Conservation (phyloP, 164 flowering plant genomes). For the Akebia trifoliata region DNA sequence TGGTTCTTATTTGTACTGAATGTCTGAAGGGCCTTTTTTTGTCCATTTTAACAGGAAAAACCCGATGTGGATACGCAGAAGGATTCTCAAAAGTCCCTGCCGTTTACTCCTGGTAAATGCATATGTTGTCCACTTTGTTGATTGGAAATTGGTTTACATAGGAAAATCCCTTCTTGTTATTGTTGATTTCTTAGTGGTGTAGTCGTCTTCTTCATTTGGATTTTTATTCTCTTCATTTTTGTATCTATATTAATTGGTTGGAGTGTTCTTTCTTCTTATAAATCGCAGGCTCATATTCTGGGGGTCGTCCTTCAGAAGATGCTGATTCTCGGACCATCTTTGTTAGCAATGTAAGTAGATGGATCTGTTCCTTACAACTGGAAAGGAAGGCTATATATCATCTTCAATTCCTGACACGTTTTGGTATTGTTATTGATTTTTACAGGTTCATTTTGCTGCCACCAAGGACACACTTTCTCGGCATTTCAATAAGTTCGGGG, state of each 20-base stretch:
- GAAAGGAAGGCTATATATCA: background rate
- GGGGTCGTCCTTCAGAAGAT: constrained; percentile 62
- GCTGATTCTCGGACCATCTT: constrained; percentile 81
- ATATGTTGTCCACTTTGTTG: too few species aligned
- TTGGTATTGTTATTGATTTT: constrained; percentile 1
- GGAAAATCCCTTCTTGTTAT: background rate
- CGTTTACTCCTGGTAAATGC: constrained; percentile 45
- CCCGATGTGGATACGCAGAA: constrained; percentile 25
- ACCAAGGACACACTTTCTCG: constrained; percentile 87
- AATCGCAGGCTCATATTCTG: constrained; percentile 49
- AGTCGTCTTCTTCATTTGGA: background rate
- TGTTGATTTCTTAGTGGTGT: background rate
- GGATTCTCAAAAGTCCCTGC: constrained; percentile 33
- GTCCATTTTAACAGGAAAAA: constrained; percentile 53
- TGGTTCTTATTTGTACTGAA: constrained; percentile 3
- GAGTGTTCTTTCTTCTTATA: constrained; percentile 6
- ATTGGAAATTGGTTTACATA: background rate
- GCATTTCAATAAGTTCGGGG: constrained; percentile 91
- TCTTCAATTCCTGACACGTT: background rate
- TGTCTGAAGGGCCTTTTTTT: constrained; percentile 5
- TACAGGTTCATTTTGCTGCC: constrained; percentile 96
- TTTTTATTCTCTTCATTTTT: background rate
- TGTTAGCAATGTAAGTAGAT: constrained; percentile 67
- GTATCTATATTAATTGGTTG: background rate
- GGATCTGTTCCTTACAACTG: background rate